Percentiles rank a stretch among this genome's conserved stretches.
Conservation (phyloP, 129 eudicot genomes). For the Escallonia rubra region DNA sequence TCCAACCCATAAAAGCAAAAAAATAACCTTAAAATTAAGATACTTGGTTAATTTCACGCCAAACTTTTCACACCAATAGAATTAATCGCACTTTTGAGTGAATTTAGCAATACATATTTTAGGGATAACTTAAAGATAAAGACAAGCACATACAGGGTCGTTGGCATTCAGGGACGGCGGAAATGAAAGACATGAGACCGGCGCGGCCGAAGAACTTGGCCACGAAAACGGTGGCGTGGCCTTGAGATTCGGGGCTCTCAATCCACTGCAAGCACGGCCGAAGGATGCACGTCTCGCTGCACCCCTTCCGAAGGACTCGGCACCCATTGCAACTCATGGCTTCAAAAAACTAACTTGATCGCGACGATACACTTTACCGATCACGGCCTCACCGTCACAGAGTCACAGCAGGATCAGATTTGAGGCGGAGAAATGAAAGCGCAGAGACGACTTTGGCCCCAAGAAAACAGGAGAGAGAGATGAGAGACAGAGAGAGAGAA, state of each 20-base stretch:
- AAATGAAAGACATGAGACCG: constrained; percentile 89
- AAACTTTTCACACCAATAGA: too few relatives aligned
- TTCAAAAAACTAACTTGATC: too few relatives aligned
- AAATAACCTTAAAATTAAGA: too few relatives aligned
- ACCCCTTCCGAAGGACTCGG: constrained; percentile 86
- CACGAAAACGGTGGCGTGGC: constrained; percentile 89
- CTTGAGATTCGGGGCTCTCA: constrained; percentile 71
- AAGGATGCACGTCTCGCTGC: constrained; percentile 72
- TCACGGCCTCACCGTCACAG: constrained; percentile 7
- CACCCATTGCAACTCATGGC: constrained; percentile 95
- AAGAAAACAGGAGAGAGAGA: constrained; percentile 4
- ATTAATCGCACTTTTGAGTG: too few relatives aligned
- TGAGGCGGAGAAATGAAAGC: constrained; percentile 41
- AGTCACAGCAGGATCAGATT: constrained; percentile 1
- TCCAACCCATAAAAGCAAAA: too few relatives aligned
- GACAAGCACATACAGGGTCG: constrained; percentile 47
- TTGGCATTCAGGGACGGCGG: constrained; percentile 69
- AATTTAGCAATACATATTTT: too few relatives aligned
- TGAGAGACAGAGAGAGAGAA: neutral
- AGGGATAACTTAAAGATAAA: neutral
- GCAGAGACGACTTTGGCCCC: constrained; percentile 12
- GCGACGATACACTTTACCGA: too few relatives aligned
- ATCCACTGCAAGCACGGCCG: constrained; percentile 91
- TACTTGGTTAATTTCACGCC: too few relatives aligned
- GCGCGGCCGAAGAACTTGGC: constrained; percentile 98